Conservation (phyloP, 129 eudicot genomes). For the Tagetes erecta region DNA sequence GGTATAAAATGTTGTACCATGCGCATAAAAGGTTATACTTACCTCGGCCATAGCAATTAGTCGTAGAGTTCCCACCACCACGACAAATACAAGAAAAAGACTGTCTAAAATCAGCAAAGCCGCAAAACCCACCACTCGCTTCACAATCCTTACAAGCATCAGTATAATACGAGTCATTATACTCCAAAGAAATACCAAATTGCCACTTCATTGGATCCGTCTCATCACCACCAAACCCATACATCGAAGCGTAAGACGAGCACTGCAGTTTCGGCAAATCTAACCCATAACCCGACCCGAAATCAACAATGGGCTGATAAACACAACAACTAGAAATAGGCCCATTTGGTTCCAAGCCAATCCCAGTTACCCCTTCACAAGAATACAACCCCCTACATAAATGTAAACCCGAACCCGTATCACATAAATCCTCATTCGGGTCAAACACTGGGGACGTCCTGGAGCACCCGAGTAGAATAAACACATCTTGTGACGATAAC, state of each 20-base stretch:
- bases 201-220: slow-evolving; percentile 79
- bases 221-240: slow-evolving; percentile 76
- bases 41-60: slow-evolving; percentile 67
- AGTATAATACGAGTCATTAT: slow-evolving; percentile 51
- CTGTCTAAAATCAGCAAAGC: slow-evolving; percentile 47
- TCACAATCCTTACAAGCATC: slow-evolving; percentile 69
- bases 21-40: not conserved
- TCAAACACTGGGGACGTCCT: slow-evolving; percentile 70
- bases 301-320: slow-evolving; percentile 50
- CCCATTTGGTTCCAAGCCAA: slow-evolving; percentile 67
- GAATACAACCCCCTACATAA: slow-evolving; percentile 72
- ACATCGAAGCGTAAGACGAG: slow-evolving; percentile 65
- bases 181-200: slow-evolving; percentile 64
- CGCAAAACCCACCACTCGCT: slow-evolving; percentile 72
- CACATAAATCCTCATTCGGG: slow-evolving; percentile 53
- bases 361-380: slow-evolving; percentile 61
- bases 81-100: slow-evolving; percentile 70
- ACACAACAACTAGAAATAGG: slow-evolving; percentile 70
- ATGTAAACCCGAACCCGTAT: slow-evolving; percentile 66
- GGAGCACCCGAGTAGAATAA: slow-evolving; percentile 72
- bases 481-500: slow-evolving; percentile 40
- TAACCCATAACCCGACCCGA: slow-evolving; percentile 49
- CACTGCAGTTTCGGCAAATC: slow-evolving; percentile 77
- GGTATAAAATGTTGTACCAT: not conserved
- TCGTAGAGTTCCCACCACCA: slow-evolving; percentile 60